Conservation (phyloP, 805 yeast genomes). For the Sugiyamaella floridensis region DNA sequence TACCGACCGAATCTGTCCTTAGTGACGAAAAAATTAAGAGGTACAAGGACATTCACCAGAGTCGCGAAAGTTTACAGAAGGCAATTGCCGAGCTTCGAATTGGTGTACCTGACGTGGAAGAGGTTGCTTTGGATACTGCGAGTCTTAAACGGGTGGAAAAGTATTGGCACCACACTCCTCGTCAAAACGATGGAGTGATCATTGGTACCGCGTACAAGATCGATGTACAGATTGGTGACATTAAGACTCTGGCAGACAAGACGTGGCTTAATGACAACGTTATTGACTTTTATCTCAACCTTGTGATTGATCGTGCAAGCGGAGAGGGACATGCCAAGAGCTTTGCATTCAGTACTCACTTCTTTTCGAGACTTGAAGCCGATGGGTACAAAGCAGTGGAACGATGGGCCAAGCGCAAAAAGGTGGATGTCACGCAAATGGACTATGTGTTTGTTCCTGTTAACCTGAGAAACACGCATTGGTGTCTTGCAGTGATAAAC, state of each 20-base stretch:
- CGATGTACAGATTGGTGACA: constrained; percentile 59
- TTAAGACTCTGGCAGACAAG: constrained; percentile 61
- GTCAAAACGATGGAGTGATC: constrained; percentile 1
- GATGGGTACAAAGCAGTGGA: constrained; percentile 73
- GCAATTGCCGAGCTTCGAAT: constrained; percentile 12
- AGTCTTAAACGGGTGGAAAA: constrained; percentile 8
- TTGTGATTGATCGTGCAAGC: constrained; percentile 42
- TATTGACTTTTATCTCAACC: constrained; percentile 69
- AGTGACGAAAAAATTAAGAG: constrained; percentile 1
- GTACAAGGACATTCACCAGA: constrained; percentile 10
- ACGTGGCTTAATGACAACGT: constrained; percentile 88
- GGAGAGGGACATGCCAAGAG: constrained; percentile 34
- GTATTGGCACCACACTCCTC: constrained; percentile 5
- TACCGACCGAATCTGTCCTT: constrained; percentile 1
- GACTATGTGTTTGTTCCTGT: constrained; percentile 75
- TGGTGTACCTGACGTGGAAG: not conserved
- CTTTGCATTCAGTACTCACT: constrained; percentile 82
- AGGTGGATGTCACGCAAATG: constrained; percentile 55
- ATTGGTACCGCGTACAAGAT: constrained; percentile 32
- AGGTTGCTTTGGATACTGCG: constrained; percentile 9
- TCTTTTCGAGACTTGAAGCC: constrained; percentile 60
- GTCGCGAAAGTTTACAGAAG: constrained; percentile 9
- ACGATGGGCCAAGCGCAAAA: constrained; percentile 77
- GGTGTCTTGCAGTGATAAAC: constrained; percentile 84
- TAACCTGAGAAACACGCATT: constrained; percentile 76